phyloP scores from a whole-genome alignment of 305 asterid genomes.

The Ilex paraguariensis region DNA sequence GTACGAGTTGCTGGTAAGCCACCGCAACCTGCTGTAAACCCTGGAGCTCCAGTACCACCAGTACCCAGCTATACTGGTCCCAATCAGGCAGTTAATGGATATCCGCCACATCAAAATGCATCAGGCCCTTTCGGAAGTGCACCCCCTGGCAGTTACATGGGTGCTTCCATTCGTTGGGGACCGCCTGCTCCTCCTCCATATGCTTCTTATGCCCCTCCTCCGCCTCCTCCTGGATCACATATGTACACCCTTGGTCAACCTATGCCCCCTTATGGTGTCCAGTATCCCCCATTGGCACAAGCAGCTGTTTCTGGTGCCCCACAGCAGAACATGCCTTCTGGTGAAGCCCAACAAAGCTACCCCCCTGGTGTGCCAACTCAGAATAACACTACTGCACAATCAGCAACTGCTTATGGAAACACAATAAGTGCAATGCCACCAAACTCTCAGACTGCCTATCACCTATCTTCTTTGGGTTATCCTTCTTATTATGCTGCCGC shows the following conservation, averaged over 20 bases:
- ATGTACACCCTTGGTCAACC: conserved; percentile 17
- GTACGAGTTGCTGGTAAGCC: conserved; percentile 41
- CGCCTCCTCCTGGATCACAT: conserved; percentile 12
- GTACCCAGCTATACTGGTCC: conserved; percentile 14
- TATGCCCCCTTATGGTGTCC: conserved; percentile 16
- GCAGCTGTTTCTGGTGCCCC: conserved; percentile 7
- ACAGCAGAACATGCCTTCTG: conserved; percentile 8
- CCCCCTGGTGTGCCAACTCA: conserved; percentile 24
- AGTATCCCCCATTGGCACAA: conserved; percentile 13
- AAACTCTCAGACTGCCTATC: conserved; percentile 13
- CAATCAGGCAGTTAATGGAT: conserved; percentile 4
- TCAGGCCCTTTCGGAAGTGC: conserved; percentile 11
- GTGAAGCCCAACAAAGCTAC: conserved; percentile 14
- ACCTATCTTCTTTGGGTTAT: conserved; percentile 11
- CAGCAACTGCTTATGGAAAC: conserved; percentile 8
- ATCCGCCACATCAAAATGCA: conserved; percentile 10
- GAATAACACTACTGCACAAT: conserved; percentile 7
- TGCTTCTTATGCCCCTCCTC: conserved; percentile 11
- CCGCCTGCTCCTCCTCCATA: conserved; percentile 16
- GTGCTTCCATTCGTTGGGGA: conserved; percentile 19
- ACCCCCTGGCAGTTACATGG: conserved; percentile 14
- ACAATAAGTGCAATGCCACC: conserved; percentile 5
- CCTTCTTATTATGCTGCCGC: conserved; percentile 16
- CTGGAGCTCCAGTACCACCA: conserved; percentile 12
- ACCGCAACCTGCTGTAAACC: conserved; percentile 24